These are phyloP conservation scores for Populus hybrid DNA, from an alignment of 441 rosid species.

Conservation along the genomic window DNA sequence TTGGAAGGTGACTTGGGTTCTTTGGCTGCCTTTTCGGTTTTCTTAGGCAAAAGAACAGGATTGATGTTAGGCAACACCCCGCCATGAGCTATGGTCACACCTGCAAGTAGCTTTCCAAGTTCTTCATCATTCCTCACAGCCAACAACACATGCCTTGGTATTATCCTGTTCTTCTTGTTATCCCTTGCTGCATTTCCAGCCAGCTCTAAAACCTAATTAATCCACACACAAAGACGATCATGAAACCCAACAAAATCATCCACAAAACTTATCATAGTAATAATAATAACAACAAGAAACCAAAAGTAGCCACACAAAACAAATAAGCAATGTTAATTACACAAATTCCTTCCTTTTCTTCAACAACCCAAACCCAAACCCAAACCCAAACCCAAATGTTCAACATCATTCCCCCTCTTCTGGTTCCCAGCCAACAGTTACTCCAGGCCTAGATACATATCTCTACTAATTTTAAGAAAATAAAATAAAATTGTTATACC, in stretches of 20 bases:
- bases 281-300: not conserved
- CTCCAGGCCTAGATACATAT: not conserved
- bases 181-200: slow-evolving; percentile 88
- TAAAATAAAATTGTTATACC: slow-evolving; percentile 15
- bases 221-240: not conserved
- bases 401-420: not conserved
- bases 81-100: slow-evolving; percentile 59
- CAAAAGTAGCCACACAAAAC: not conserved
- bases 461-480: not conserved
- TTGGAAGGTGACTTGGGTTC: slow-evolving; percentile 59
- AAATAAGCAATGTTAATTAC: not conserved
- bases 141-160: slow-evolving; percentile 55
- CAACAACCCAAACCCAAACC: not conserved
- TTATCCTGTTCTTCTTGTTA: slow-evolving; percentile 57
- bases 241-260: not conserved
- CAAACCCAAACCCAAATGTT: not conserved
- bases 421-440: not conserved
- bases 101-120: slow-evolving; percentile 57
- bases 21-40: slow-evolving; percentile 37
- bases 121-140: slow-evolving; percentile 63
- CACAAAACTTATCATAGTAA: not conserved
- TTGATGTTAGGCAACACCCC: slow-evolving; percentile 59
- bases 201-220: slow-evolving; percentile 62
- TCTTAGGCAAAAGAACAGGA: slow-evolving; percentile 55
- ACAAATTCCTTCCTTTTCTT: not conserved